Percentiles rank a stretch among this genome's conserved stretches.
These are phyloP conservation scores for Cercospora sp. DNA, from an alignment of 2,329 filamentous ascomycete genomes.

Conservation along the genomic window DNA sequence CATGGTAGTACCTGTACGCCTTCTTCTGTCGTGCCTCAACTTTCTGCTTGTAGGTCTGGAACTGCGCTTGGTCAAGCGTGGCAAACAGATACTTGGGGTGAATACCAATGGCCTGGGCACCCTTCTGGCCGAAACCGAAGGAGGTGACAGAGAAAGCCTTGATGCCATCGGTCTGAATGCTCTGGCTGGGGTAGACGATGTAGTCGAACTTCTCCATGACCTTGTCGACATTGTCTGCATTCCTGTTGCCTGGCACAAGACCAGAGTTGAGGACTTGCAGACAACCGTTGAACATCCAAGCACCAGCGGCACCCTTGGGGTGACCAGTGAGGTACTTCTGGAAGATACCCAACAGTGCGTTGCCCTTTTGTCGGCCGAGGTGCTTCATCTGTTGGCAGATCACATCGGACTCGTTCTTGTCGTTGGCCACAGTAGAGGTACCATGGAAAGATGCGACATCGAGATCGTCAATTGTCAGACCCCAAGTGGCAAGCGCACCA, in stretches of 20 bases:
- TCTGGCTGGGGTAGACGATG: slow-evolving; percentile 93
- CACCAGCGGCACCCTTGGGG: slow-evolving; percentile 97
- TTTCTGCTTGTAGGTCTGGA: slow-evolving; percentile 79
- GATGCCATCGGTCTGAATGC: slow-evolving; percentile 94
- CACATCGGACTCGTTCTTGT: slow-evolving; percentile 99
- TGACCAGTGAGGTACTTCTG: slow-evolving; percentile 99
- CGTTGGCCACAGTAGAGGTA: slow-evolving; percentile 96
- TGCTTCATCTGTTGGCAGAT: slow-evolving; percentile 95
- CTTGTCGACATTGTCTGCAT: slow-evolving; percentile 95
- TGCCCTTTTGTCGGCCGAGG: slow-evolving; percentile 93
- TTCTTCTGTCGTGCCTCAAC: slow-evolving; percentile 95
- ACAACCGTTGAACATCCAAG: slow-evolving; percentile 99
- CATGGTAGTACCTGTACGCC: slow-evolving; percentile 98
- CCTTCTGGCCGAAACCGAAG: slow-evolving; percentile 99
- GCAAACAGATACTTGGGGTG: slow-evolving; percentile 96
- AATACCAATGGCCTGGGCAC: slow-evolving; percentile 93
- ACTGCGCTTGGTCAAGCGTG: slow-evolving; percentile 84
- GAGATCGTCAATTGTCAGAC: slow-evolving; percentile 93
- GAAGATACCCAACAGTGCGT: slow-evolving; percentile 94
- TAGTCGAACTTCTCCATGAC: slow-evolving; percentile 97
- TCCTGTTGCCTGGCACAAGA: slow-evolving; percentile 93
- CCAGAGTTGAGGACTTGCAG: slow-evolving; percentile 93
- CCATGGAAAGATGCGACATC: slow-evolving; percentile 97
- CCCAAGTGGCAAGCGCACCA: slow-evolving; percentile 95
- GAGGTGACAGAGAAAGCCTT: slow-evolving; percentile 99